These are phyloP conservation scores for Primulina huaijiensis DNA, from an alignment of 257 asterid genomes.

Conservation along the genomic window DNA sequence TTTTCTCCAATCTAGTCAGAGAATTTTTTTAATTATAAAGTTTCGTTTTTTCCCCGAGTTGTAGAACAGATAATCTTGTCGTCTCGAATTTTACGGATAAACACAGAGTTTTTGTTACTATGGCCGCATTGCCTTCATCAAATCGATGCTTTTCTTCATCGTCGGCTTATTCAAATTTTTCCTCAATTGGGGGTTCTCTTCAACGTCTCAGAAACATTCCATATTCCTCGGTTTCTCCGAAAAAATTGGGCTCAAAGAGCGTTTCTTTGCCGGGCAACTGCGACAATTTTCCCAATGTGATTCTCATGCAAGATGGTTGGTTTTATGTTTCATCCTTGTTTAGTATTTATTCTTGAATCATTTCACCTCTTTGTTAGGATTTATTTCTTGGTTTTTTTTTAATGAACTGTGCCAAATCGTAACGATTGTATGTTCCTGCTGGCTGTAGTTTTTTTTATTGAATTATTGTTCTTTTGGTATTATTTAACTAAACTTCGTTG, in stretches of 20 bases:
- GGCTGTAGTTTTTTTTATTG: constrained; percentile 18
- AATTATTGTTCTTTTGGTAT: not conserved
- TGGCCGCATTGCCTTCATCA: constrained; percentile 60
- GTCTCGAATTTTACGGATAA: not conserved
- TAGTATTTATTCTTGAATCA: not conserved
- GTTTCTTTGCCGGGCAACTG: constrained; percentile 49
- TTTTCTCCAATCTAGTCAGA: not conserved
- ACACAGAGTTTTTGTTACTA: constrained; percentile 22
- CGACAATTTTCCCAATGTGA: constrained; percentile 36
- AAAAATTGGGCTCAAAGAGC: constrained; percentile 30
- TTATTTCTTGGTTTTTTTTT: not conserved
- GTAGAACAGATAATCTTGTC: constrained; percentile 4
- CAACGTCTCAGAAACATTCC: constrained; percentile 27
- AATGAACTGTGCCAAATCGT: constrained; percentile 6
- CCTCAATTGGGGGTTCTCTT: constrained; percentile 34
- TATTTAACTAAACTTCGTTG: not conserved
- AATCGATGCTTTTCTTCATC: constrained; percentile 51
- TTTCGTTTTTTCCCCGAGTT: constrained; percentile 4
- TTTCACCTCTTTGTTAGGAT: not conserved
- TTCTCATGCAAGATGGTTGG: constrained; percentile 80
- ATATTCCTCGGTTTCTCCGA: constrained; percentile 31
- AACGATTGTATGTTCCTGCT: not conserved
- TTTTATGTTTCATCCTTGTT: constrained; percentile 3
- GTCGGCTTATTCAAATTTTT: constrained; percentile 41
- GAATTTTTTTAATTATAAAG: not conserved